Evolutionary conservation across 2,329 filamentous ascomycete genomes (phyloP).

Genomic region (Aurifilum marmelostoma): DNA sequence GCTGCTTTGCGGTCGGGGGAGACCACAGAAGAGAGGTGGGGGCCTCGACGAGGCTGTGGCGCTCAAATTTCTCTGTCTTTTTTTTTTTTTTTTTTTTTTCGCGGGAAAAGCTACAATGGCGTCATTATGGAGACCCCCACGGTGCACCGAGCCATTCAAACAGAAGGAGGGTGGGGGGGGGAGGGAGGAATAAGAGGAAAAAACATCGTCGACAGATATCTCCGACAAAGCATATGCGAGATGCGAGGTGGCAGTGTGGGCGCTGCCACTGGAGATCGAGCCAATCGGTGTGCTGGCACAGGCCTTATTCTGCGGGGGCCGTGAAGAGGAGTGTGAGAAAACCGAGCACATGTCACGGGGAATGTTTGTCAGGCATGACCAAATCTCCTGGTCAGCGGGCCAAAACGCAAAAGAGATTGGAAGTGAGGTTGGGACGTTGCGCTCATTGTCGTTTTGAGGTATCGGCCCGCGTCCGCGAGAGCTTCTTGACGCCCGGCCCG

Average conservation of each 20-base stretch:
- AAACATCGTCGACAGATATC: neutral
- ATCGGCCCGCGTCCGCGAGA: neutral
- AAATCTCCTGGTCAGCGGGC: neutral
- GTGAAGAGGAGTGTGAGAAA: no score
- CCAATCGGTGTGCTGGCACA: neutral
- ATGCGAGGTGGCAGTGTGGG: neutral
- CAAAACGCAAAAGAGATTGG: neutral
- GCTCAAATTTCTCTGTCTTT: neutral
- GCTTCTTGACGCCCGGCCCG: constrained; percentile 10
- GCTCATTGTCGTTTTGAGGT: neutral
- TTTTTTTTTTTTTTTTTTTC: neutral
- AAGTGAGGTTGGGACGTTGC: neutral
- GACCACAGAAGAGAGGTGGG: no score
- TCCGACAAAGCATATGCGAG: neutral
- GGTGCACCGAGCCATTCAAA: neutral
- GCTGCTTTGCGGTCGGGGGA: constrained; percentile 1
- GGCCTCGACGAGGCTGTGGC: neutral
- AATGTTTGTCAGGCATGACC: neutral
- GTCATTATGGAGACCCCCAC: neutral
- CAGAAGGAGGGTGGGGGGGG: no score
- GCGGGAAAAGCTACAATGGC: neutral
- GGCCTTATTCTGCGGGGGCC: neutral
- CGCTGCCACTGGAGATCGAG: neutral
- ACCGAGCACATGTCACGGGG: no score
- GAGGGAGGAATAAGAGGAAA: no score